A percentile compares a stretch with the other conserved stretches of the same genome.
These are phyloP conservation scores for Mycena maculata DNA, from an alignment of 768 basidiomycete species.

Conservation along the genomic window DNA sequence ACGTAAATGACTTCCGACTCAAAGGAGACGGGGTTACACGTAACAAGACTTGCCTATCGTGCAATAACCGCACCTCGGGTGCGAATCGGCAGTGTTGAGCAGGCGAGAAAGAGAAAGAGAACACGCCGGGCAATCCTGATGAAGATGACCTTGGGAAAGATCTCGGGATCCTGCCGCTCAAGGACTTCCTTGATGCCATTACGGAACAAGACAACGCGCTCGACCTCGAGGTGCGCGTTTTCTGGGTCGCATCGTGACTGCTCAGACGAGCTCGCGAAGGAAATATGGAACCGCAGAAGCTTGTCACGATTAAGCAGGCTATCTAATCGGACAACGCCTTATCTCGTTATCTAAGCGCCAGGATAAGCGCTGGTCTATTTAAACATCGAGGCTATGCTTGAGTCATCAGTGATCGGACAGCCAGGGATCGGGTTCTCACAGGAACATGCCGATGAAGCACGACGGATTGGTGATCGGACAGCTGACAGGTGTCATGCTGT, in stretches of 20 bases:
- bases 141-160: background rate
- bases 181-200: background rate
- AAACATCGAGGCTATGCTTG: no score
- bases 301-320: no score
- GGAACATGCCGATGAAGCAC: no score
- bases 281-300: conserved; percentile 4
- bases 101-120: background rate
- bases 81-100: conserved; percentile 4
- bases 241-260: background rate
- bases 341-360: no score
- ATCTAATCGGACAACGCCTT: no score
- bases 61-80: background rate
- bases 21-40: background rate
- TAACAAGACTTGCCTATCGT: background rate
- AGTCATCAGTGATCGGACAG: no score
- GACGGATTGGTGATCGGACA: no score
- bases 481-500: no score
- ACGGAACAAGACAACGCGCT: background rate
- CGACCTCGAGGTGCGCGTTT: background rate
- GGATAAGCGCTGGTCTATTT: no score
- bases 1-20: background rate
- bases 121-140: background rate
- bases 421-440: no score
- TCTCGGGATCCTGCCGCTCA: background rate
- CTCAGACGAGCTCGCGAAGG: background rate